Base-by-base conservation (phyloP, 305 asterid genomes). In the Fraxinus dipetala region DNA sequence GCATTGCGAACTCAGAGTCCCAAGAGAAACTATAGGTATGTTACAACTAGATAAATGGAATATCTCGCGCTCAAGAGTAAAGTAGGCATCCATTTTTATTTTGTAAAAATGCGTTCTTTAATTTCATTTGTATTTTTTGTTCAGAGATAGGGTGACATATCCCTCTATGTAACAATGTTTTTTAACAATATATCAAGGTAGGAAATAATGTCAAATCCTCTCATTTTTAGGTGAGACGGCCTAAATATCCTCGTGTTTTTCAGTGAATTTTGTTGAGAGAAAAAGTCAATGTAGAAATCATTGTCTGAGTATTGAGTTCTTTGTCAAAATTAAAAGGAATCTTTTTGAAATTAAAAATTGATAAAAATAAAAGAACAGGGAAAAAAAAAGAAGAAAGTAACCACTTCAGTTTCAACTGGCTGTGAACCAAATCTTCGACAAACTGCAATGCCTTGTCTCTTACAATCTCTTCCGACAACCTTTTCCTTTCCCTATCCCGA, bases 381-480 rank as follows among this genome's bases (percentile, higher is more conserved):
- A 2, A 13, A 32, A 3, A 32, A 2, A 24, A 2, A 69, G 36
- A 26, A 67, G 6, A 14, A 13, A 5, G 22, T 2, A 31, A 72
- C 75, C 22, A 28, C 40, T 30, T 16, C 26, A 6, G 43, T 34
- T 70, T 70, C 45, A 72, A 16, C 51, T 7, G 51, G 59, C 76
- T 54, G 63, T 2, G 72, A 67, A 67, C 72, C 77, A 54, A 34
- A 20, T 20, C 51, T 54, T 75, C 81, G 76, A 59, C 76, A 45
- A 72, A 69, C 74, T 5, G 80, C 81, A 72, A 89, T 89, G 91
- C 84, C 77, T 81, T 80, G 72, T 83, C 82, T 87, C 74, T 65
- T 85, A 69, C 86, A 82, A 30, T 79, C 85, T 35, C 22, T 38
- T 56, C 38, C 70, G 45, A 83, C 78, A 69, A 69, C 63, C 28